Percentiles rank a stretch among this genome's conserved stretches.
phyloP scores from a whole-genome alignment of 805 yeast species.

The Saccharomyces mikatae region DNA sequence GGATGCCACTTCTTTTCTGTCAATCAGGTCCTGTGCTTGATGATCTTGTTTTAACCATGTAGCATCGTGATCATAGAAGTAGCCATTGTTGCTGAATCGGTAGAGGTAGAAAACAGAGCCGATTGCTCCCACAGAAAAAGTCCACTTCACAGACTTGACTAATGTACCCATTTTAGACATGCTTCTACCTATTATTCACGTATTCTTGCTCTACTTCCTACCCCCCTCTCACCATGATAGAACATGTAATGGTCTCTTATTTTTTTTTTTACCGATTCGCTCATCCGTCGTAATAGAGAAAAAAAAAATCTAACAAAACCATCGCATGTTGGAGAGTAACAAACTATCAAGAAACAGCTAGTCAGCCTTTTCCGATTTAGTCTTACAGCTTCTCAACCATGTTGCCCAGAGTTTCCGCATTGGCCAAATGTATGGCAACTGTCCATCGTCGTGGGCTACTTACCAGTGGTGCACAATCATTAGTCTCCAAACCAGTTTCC shows the following conservation, averaged over 20 bases:
- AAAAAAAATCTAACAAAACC: background rate
- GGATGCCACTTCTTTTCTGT: constrained; percentile 11
- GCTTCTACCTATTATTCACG: background rate
- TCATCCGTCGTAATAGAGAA: background rate
- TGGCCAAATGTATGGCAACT: background rate
- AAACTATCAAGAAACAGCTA: background rate
- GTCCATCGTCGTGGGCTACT: background rate
- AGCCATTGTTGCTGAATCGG: background rate
- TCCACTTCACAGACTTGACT: background rate
- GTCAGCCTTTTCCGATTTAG: background rate
- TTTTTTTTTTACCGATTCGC: background rate
- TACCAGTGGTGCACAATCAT: constrained; percentile 16
- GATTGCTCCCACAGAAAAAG: background rate
- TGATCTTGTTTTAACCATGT: background rate
- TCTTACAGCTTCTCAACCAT: background rate
- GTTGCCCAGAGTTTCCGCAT: background rate
- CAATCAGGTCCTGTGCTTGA: constrained; percentile 13
- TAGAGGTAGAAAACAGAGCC: background rate
- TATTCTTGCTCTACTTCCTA: background rate
- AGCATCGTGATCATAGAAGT: background rate
- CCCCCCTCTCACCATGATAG: background rate
- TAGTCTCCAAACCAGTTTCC: constrained; percentile 54
- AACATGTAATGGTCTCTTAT: background rate
- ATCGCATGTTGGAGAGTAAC: background rate
- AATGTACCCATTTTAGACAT: background rate